Base-by-base conservation (phyloP, 768 basidiomycete genomes). In the Boletus vermiculosoides region DNA sequence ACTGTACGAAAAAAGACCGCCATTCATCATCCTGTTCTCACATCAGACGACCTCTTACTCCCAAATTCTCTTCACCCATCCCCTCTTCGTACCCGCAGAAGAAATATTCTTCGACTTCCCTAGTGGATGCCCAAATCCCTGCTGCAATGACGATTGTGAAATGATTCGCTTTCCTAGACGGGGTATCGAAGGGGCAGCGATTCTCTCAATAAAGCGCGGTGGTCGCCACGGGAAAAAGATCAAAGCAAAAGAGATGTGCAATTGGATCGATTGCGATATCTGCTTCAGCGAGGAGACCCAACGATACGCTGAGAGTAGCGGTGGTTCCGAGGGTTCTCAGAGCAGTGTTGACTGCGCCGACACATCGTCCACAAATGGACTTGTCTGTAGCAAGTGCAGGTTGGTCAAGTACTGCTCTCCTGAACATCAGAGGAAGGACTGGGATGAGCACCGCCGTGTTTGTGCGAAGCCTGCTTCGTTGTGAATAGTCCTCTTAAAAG, bases 41-140 rank as follows among this genome's bases (percentile, higher is more conserved):
- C 87, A 87, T 66, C 87, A 90, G 67, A 86, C 86, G 30, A 87
- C 86, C 11, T 90, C 88, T 16, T 90, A 88, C 62, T 90, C 88
- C 34, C 88, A 89, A 72, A 88, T 90, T 59, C 80, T 90, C 69
- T 90, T 90, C 78, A 88, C 88, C 1, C 81, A 88, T 65, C 77
- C 79, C 22, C 76, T 81, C 31, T 89, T 83, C 66, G 87, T 90
- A 50, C 88, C 88, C 25, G 78, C 86, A 20, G 79, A 83, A 63
- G 85, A 87, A 44, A 80, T 90, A 34, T 90, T 87, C 71, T 83
- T 82, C 68, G 87, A 90, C 68, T 88, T 88, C 64, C 88, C 88
- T 7, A 88, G 84, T 11, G 88, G 88, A 16, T 90, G 88, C 63
- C 87, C 86, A 31, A 90, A 88, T 56, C 87, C 86, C 2, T 87